Base-by-base conservation (phyloP, 306 rosid species). In the Elaeagnus macrophylla region DNA sequence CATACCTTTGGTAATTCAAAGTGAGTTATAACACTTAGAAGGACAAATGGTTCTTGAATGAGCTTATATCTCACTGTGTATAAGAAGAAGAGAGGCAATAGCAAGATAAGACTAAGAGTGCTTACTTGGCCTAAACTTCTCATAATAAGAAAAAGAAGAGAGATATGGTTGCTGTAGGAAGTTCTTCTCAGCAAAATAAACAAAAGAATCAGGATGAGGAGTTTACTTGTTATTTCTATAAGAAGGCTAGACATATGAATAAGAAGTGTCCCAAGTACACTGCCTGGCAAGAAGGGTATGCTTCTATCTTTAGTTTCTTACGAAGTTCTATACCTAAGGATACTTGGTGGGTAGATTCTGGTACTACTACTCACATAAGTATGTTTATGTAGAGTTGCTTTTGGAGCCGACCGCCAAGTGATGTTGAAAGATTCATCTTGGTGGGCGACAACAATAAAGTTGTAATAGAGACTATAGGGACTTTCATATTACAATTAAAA, bases 371-470 rank as follows among this genome's bases (percentile, higher is more conserved):
- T n/a, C n/a, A n/a, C n/a, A n/a, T n/a, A n/a, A n/a, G n/a, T n/a
- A n/a, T n/a, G n/a, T n/a, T n/a, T n/a, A n/a, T n/a, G n/a, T n/a
- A n/a, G n/a, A n/a, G n/a, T n/a, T n/a, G n/a, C n/a, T n/a, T n/a
- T n/a, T n/a, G n/a, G n/a, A 25, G 43, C 12, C 42, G 1, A 14
- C 5, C 3, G 20, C 53, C 45, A 46, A 25, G 0, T 58, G 19
- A 58, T 44, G 51, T 3, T 58, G 51, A 58, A 58, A 58, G 52
- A 58, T 58, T 5, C 39, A 56, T 38, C n/a, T n/a, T n/a, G n/a
- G n/a, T n/a, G n/a, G n/a, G n/a, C n/a, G n/a, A n/a, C n/a, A n/a
- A n/a, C n/a, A n/a, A n/a, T n/a, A n/a, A n/a, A n/a, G n/a, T n/a
- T n/a, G n/a, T n/a, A n/a, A n/a, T n/a, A n/a, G n/a, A n/a, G n/a